Percentiles rank a stretch among this genome's conserved stretches.
phyloP scores from a whole-genome alignment of 371 early-diverging fungal species.

The Conidiobolus coronatus region DNA sequence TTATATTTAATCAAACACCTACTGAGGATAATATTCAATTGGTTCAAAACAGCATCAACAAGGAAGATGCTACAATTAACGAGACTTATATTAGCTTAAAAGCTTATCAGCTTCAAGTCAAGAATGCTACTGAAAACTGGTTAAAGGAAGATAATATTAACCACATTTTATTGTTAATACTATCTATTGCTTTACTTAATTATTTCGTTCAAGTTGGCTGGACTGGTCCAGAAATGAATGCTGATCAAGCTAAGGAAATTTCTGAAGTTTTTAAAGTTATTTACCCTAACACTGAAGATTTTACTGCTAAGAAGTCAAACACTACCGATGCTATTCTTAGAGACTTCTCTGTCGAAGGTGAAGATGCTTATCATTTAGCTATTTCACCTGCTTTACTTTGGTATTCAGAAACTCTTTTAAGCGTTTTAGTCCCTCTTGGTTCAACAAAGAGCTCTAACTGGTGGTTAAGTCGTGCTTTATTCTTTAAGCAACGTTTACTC shows the following conservation, averaged over 20 bases:
- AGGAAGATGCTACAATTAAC: too few relatives aligned
- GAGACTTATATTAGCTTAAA: too few relatives aligned
- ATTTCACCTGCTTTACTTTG: conserved; percentile 38
- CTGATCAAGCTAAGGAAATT: too few relatives aligned
- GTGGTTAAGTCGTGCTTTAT: conserved; percentile 52
- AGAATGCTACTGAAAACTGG: conserved; percentile 6
- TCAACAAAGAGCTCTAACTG: conserved; percentile 17
- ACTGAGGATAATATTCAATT: too few relatives aligned
- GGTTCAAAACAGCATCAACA: too few relatives aligned
- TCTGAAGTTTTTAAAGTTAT: too few relatives aligned
- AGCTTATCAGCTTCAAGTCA: background rate
- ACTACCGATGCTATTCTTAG: conserved; percentile 11
- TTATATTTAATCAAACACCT: too few relatives aligned
- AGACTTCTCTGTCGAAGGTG: conserved; percentile 48
- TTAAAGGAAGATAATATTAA: conserved; percentile 5
- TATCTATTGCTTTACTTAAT: conserved; percentile 29
- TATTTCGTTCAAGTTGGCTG: conserved; percentile 38
- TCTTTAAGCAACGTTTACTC: conserved; percentile 61
- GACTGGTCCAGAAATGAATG: conserved; percentile 26
- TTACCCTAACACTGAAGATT: conserved; percentile 6
- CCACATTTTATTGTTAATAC: conserved; percentile 10
- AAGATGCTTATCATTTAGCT: conserved; percentile 60
- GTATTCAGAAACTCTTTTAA: conserved; percentile 32
- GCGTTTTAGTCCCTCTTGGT: conserved; percentile 5
- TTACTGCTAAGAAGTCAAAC: conserved; percentile 12